phyloP scores from a whole-genome alignment of 31 red algal genomes.

The Odonthalia washingtoniensis region DNA sequence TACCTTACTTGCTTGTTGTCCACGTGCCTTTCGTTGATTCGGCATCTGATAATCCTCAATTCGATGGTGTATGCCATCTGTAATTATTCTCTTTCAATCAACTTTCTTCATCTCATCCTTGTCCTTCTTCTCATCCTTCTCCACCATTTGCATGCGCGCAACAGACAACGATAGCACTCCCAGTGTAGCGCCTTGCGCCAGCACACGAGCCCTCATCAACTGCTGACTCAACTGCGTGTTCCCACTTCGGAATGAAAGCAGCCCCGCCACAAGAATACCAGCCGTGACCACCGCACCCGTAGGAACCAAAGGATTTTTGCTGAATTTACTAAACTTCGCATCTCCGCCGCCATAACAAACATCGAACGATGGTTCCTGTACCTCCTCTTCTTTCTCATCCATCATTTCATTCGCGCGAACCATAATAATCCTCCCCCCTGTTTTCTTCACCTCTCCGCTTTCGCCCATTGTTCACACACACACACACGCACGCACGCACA shows the following conservation, averaged over 20 bases:
- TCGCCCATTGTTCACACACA: no score
- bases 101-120: no score
- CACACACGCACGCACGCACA: no score
- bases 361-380: background rate
- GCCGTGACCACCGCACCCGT: constrained; percentile 71
- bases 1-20: no score
- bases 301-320: constrained; percentile 82
- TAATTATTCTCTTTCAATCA: no score
- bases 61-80: no score
- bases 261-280: constrained; percentile 61
- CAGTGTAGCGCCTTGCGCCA: constrained; percentile 77
- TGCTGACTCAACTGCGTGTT: constrained; percentile 70
- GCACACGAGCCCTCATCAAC: constrained; percentile 79
- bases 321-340: constrained; percentile 15
- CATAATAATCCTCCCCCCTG: background rate
- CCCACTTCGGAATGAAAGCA: constrained; percentile 72
- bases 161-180: constrained; percentile 54
- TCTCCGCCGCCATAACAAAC: background rate
- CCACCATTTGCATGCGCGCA: constrained; percentile 9
- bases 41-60: no score
- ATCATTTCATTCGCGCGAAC: background rate
- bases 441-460: no score
- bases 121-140: no score
- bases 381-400: background rate
- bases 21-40: no score